A percentile compares a stretch with the other conserved stretches of the same genome.
phyloP scores from a whole-genome alignment of 345 rosid genomes.

The Eutrema heterophyllum region DNA sequence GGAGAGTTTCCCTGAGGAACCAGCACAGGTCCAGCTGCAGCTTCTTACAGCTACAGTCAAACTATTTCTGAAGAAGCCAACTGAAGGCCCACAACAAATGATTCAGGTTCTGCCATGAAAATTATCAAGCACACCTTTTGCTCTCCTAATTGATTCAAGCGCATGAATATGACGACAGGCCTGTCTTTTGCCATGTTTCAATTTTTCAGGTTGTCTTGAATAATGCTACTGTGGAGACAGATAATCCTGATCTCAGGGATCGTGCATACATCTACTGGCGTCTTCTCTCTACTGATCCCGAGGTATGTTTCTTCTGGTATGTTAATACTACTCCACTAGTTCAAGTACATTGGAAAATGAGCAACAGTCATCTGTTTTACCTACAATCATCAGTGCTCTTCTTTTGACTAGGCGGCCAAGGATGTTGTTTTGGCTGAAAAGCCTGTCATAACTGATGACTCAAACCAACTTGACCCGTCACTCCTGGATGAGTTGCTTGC shows the following conservation, averaged over 20 bases:
- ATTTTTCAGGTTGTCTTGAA: constrained; percentile 75
- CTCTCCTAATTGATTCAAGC: not conserved
- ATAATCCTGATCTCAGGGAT: constrained; percentile 94
- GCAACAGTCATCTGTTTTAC: constrained; percentile 17
- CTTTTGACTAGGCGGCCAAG: constrained; percentile 75
- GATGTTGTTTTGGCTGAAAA: constrained; percentile 97
- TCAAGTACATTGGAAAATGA: not conserved
- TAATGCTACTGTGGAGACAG: constrained; percentile 97
- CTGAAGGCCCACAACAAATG: constrained; percentile 99
- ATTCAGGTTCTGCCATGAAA: constrained; percentile 65
- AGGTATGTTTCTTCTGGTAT: constrained; percentile 42
- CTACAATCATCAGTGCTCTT: constrained; percentile 14
- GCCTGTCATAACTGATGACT: constrained; percentile 91
- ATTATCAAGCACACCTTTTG: not conserved
- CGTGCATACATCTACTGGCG: constrained; percentile 98
- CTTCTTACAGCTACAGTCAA: constrained; percentile 95
- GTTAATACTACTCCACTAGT: constrained; percentile 8
- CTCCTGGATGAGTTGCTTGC: constrained; percentile 97
- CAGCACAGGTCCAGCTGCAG: constrained; percentile 97
- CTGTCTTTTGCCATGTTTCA: constrained; percentile 1
- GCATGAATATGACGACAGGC: constrained; percentile 4
- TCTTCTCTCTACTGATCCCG: constrained; percentile 92
- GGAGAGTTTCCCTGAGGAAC: constrained; percentile 98
- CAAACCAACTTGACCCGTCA: constrained; percentile 83
- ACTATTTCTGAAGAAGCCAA: constrained; percentile 95